Conservation (phyloP, 192 early-diverging fungal genomes). For the Chytriomyces hyalinus region DNA sequence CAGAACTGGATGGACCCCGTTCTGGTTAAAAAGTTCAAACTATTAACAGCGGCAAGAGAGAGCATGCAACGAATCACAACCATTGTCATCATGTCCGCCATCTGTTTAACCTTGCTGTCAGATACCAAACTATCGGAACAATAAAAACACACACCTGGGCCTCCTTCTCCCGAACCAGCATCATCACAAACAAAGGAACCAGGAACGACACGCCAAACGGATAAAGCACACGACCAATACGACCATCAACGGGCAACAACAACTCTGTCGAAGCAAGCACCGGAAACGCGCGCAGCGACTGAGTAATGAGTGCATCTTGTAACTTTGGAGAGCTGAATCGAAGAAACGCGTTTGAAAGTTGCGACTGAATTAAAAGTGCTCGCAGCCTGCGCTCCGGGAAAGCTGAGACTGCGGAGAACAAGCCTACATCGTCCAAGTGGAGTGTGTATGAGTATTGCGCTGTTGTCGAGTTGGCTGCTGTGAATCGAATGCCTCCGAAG, state of each 20-base stretch:
- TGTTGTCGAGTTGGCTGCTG: slow-evolving; percentile 49
- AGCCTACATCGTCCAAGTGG: slow-evolving; percentile 56
- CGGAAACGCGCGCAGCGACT: slow-evolving; percentile 69
- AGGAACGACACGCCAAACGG: slow-evolving; percentile 76
- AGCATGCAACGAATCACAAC: slow-evolving; percentile 30
- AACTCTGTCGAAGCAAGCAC: slow-evolving; percentile 50
- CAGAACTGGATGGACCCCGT: slow-evolving; percentile 63
- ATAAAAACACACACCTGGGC: slow-evolving; percentile 15
- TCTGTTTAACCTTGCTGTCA: slow-evolving; percentile 33
- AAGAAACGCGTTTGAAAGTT: slow-evolving; percentile 46
- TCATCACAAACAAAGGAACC: slow-evolving; percentile 73
- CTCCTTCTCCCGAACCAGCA: slow-evolving; percentile 75
- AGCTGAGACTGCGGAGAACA: slow-evolving; percentile 46
- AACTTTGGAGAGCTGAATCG: slow-evolving; percentile 39
- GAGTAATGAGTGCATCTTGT: slow-evolving; percentile 58
- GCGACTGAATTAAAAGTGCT: slow-evolving; percentile 53
- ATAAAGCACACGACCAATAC: slow-evolving; percentile 68
- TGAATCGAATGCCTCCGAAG: slow-evolving; percentile 61
- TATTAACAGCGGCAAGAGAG: slow-evolving; percentile 1
- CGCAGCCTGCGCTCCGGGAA: slow-evolving; percentile 61
- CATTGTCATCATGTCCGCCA: slow-evolving; percentile 77
- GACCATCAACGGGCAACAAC: slow-evolving; percentile 56
- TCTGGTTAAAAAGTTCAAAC: slow-evolving; percentile 34
- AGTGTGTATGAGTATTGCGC: slow-evolving; percentile 59
- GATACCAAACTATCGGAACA: not conserved